A percentile compares a stretch with the other conserved stretches of the same genome.
Evolutionary conservation across 78 protist genomes (phyloP).

Genomic region (Speleostelium caveatum): DNA sequence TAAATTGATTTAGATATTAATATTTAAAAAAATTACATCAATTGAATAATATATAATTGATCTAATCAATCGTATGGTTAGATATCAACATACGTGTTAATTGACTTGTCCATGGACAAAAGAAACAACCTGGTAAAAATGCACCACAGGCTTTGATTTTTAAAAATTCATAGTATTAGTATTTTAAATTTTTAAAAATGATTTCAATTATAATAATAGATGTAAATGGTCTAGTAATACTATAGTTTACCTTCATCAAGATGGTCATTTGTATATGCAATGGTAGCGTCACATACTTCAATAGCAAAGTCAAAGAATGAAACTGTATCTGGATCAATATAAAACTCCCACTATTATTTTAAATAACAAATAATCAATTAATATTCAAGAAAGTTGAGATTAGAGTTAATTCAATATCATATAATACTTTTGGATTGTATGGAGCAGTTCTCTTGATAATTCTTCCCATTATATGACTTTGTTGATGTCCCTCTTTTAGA

Average conservation of each 20-base stretch:
- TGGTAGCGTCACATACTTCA: slow-evolving; percentile 42
- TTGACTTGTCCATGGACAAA: too few relatives aligned
- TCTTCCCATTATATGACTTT: not conserved
- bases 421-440: not conserved
- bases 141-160: not conserved
- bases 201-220: too few relatives aligned
- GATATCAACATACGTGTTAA: too few relatives aligned
- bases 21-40: too few relatives aligned
- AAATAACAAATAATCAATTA: too few relatives aligned
- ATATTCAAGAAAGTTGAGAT: not conserved
- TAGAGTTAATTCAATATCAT: not conserved
- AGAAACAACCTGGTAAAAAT: not conserved
- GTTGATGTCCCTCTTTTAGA: not conserved
- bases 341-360: not conserved
- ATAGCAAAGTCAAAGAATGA: slow-evolving; percentile 9
- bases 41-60: too few relatives aligned
- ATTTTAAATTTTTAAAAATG: not conserved
- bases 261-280: not conserved
- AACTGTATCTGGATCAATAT: too few relatives aligned
- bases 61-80: too few relatives aligned
- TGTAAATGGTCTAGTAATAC: not conserved
- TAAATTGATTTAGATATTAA: too few relatives aligned
- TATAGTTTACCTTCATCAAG: slow-evolving; percentile 4
- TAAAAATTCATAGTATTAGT: not conserved
- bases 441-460: not conserved